Base-by-base conservation (phyloP, 2,329 filamentous ascomycete species). In the Penicillium sp. region DNA sequence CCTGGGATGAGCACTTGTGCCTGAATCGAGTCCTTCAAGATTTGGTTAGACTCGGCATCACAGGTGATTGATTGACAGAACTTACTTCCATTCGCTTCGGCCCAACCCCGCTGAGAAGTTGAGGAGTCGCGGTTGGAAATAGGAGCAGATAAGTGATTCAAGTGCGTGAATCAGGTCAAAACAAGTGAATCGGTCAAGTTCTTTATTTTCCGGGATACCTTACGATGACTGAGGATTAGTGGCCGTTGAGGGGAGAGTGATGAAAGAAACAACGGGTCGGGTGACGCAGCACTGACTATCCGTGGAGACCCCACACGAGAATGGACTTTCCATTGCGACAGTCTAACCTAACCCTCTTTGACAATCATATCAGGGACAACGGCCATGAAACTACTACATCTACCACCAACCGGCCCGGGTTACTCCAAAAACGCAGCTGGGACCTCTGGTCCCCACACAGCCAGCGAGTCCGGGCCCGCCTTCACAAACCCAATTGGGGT, bases 401-500 rank as follows among this genome's bases (percentile, higher is more conserved):
- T 7, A 45, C 43, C 43, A 31, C 5, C 43, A 43, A 11, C 43
- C 22, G 12, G 42, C 14, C 22, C 43, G 43, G 43, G n/a, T 28
- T 54, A 54, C 17, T 35, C 39, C 41, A 45, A 20, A 41, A 35
- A 45, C 10, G n/a, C 39, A 7, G 51, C 38, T 34, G 51, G 51
- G 6, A 54, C 51, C 15, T 54, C 50, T 3, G 38, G 73, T 0
- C 74, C 74, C 75, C 73, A 75, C 34, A 75, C 68, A 6, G 72
- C 73, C 60, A 75, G 54, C 1, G 70, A 71, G 43, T 75, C 73
- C 59, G 73, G 58, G 2, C 68, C 69, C 1, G 71, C 73, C 12
- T 69, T 69, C 0, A 66, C 67, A 61, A 73, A 73, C 0, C 72
- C 72, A 50, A 76, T 67, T 0, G 71, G 71, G 0, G 74, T 75